Conservation (phyloP, 768 basidiomycete species). For the Vishniacozyma victoriae region DNA sequence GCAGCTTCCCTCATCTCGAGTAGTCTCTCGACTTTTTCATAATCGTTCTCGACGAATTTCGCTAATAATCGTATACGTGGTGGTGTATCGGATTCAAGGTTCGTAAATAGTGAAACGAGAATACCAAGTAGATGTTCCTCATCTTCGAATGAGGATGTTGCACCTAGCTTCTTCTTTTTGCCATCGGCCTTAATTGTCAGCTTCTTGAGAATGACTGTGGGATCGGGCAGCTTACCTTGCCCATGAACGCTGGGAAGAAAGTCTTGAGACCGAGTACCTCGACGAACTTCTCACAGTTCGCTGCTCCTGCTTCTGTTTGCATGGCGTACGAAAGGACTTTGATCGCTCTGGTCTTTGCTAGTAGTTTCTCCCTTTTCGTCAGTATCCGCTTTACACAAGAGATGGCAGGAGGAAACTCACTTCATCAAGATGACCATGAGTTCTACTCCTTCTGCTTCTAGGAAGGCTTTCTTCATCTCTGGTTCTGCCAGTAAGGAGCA, state of each 20-base stretch:
- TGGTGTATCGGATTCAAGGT: conserved; percentile 78
- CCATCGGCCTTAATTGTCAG: conserved; percentile 18
- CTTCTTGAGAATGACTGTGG: background rate
- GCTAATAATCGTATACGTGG: conserved; percentile 73
- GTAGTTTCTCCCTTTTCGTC: conserved; percentile 64
- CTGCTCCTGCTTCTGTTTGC: conserved; percentile 62
- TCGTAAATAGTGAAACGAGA: conserved; percentile 83
- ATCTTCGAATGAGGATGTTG: conserved; percentile 62
- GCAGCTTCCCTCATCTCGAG: conserved; percentile 77
- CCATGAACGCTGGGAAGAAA: conserved; percentile 86
- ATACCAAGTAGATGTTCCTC: conserved; percentile 82
- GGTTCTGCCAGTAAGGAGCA: conserved; percentile 79
- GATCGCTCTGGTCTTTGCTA: conserved; percentile 74
- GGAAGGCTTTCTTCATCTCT: conserved; percentile 70
- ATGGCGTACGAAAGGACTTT: conserved; percentile 88
- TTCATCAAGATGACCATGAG: conserved; percentile 98
- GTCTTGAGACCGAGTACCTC: conserved; percentile 82
- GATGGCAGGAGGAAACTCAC: conserved; percentile 50
- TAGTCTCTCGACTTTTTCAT: conserved; percentile 90
- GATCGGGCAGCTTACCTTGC: conserved; percentile 59
- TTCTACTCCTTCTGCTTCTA: conserved; percentile 88
- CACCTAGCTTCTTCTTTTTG: conserved; percentile 62
- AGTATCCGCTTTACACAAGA: background rate
- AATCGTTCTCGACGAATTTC: conserved; percentile 88
- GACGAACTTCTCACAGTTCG: conserved; percentile 75